Evolutionary conservation across 352 stramenopile species (phyloP), one percentile per base, ranked within the genome.

Genomic region (Pythium grandisporangium): DNA sequence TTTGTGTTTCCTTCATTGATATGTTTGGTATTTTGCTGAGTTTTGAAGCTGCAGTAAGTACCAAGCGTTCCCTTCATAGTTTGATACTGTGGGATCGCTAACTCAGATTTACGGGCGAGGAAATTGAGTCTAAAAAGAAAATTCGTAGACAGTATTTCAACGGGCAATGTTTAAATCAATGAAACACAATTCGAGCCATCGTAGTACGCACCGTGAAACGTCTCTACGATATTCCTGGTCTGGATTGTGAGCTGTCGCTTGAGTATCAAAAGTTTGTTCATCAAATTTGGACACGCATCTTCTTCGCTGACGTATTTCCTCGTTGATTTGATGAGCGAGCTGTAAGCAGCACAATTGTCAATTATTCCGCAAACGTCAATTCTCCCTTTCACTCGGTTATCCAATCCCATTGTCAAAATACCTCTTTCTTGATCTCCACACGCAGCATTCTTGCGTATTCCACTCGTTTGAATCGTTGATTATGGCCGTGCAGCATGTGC

Each of bases 371-470:
- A n/a, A n/a, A n/a, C n/a, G n/a, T n/a, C n/a, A n/a, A n/a, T n/a
- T n/a, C n/a, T n/a, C n/a, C n/a, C n/a, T n/a, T n/a, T n/a, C n/a
- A n/a, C n/a, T n/a, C n/a, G n/a, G n/a, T n/a, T n/a, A n/a, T n/a
- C n/a, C n/a, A n/a, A n/a, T n/a, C n/a, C n/a, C n/a, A n/a, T n/a
- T n/a, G n/a, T n/a, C n/a, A 3, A 19, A 39, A 21, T 49, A 84
- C 74, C 62, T 90, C 71, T 29, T 80, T 82, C 38, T 85, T 82
- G 40, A 90, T 86, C 33, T 84, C 73, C 3, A 53, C 10, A 3
- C 68, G 69, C 16, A 90, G 30, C 64, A 84, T 82, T 2, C 50
- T 64, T 1, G 80, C 58, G 24, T 88, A 90, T 21, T 73, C 53
- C 2, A 55, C 30, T 5, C 77, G 62, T 8, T 73, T 63, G 37